Evolutionary conservation across 345 rosid genomes (phyloP).

Genomic region (Euclidium syriacum): DNA sequence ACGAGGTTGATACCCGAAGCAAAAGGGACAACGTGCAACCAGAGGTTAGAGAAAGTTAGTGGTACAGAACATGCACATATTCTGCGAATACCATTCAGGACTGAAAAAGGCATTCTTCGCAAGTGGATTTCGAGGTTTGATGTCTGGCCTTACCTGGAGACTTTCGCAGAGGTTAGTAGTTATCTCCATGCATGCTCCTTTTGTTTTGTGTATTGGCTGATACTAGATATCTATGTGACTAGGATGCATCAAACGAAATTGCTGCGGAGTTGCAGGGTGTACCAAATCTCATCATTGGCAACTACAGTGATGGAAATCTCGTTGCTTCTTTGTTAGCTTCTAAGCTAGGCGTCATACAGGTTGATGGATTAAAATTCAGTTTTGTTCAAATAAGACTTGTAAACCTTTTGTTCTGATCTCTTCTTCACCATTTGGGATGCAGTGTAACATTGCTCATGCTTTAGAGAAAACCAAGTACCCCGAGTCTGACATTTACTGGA

Average conservation of each 20-base stretch:
- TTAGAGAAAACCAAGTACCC: conserved; percentile 59
- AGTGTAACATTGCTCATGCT: conserved; percentile 59
- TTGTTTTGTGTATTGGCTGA: neutral
- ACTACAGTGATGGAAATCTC: conserved; percentile 56
- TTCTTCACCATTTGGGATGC: conserved; percentile 7
- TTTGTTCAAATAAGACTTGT: neutral
- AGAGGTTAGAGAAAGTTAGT: conserved; percentile 44
- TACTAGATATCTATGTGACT: conserved; percentile 6
- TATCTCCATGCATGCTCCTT: neutral
- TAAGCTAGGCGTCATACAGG: conserved; percentile 52
- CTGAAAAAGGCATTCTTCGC: conserved; percentile 44
- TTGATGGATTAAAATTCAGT: neutral
- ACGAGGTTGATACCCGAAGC: conserved; percentile 48
- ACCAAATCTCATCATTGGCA: conserved; percentile 52
- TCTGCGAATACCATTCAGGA: conserved; percentile 48
- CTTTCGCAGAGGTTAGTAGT: conserved; percentile 44
- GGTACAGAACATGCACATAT: conserved; percentile 45
- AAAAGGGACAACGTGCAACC: conserved; percentile 50
- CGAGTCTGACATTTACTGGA: conserved; percentile 54
- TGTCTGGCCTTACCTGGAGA: conserved; percentile 50
- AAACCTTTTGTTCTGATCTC: conserved; percentile 1
- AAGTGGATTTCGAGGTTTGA: conserved; percentile 59
- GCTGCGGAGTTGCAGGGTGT: conserved; percentile 47
- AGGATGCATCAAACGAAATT: conserved; percentile 54
- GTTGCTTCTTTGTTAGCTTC: conserved; percentile 47